These are phyloP conservation scores for Vachellia pachyceras DNA, from an alignment of 306 rosid species.

Conservation along the genomic window DNA sequence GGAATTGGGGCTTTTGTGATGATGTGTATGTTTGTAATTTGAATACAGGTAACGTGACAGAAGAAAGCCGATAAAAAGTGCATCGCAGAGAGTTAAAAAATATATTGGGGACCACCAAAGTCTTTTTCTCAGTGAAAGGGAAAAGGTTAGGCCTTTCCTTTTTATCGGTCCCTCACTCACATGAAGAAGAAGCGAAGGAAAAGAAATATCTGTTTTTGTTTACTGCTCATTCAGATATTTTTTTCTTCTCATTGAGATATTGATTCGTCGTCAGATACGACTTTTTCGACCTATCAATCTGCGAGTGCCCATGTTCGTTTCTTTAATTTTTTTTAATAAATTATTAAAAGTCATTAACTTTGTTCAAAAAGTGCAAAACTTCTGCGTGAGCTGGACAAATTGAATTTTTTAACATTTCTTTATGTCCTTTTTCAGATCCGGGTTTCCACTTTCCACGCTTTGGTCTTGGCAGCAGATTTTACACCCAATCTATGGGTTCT, in stretches of 20 bases:
- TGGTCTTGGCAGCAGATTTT: slow-evolving; percentile 28
- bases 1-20: slow-evolving; percentile 25
- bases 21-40: slow-evolving; percentile 7
- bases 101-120: slow-evolving; percentile 68
- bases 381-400: slow-evolving; percentile 44
- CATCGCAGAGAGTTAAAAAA: slow-evolving; percentile 32
- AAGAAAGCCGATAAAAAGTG: slow-evolving; percentile 69
- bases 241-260: no score
- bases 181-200: neutral
- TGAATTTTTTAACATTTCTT: neutral
- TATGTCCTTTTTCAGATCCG: neutral
- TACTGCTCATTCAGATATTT: no score
- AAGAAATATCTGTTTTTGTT: no score
- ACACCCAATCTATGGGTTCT: slow-evolving; percentile 2
- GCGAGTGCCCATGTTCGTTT: neutral
- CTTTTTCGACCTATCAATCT: neutral
- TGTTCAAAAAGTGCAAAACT: slow-evolving; percentile 47
- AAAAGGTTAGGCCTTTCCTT: slow-evolving; percentile 47
- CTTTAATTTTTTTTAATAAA: neutral
- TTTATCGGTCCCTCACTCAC: slow-evolving; percentile 46
- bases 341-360: slow-evolving; percentile 32
- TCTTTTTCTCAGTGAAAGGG: slow-evolving; percentile 54
- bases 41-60: slow-evolving; percentile 46
- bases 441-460: slow-evolving; percentile 8
- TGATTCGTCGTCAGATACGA: neutral